These are phyloP conservation scores for Juglanconis oblonga DNA, from an alignment of 2,329 filamentous ascomycete species.

Conservation along the genomic window DNA sequence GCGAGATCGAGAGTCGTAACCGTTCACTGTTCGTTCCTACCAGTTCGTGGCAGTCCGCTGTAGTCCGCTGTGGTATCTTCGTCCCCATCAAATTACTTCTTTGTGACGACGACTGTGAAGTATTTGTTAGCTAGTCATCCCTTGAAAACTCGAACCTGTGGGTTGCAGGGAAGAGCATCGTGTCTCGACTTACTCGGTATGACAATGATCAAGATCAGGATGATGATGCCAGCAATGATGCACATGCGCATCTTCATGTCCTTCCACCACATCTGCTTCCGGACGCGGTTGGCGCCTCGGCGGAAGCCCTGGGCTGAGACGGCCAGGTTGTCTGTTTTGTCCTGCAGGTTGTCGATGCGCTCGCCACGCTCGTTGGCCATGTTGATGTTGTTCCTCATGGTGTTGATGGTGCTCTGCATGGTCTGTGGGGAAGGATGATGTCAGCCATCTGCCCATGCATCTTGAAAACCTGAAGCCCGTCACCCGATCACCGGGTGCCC, in stretches of 20 bases:
- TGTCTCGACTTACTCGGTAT: constrained; percentile 71
- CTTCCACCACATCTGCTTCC: constrained; percentile 99
- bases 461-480: neutral
- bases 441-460: constrained; percentile 1
- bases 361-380: constrained; percentile 93
- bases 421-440: constrained; percentile 55
- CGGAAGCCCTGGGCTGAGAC: constrained; percentile 93
- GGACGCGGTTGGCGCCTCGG: constrained; percentile 90
- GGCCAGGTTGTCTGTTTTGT: constrained; percentile 93
- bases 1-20: constrained; percentile 6
- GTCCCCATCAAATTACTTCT: neutral
- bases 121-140: neutral
- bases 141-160: neutral
- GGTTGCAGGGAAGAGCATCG: too few species aligned
- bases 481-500: neutral
- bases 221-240: constrained; percentile 84
- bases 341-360: constrained; percentile 80
- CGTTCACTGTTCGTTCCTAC: constrained; percentile 9
- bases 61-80: constrained; percentile 2
- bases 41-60: constrained; percentile 8
- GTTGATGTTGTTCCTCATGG: constrained; percentile 97
- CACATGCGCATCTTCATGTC: constrained; percentile 99
- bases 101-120: constrained; percentile 20
- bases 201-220: constrained; percentile 91
- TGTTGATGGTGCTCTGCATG: constrained; percentile 93